Conservation (phyloP, 495 filamentous ascomycete genomes). For the Hypoxylon trugodes region DNA sequence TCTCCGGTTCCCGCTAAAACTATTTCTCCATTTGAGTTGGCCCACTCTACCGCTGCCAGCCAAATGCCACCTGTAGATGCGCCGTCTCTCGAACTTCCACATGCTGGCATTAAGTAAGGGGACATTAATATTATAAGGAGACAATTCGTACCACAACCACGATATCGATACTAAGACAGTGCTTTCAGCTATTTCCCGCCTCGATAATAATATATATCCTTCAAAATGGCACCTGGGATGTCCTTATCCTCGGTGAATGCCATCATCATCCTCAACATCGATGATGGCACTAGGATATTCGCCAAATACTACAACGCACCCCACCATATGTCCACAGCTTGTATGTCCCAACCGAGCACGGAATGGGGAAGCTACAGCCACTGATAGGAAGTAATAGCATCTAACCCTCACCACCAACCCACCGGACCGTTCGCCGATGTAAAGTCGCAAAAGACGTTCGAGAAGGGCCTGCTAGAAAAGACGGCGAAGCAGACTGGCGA, state of each 20-base stretch:
- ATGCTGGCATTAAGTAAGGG: not conserved
- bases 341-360: conserved; percentile 33
- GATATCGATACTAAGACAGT: conserved; percentile 8
- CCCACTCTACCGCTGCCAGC: too few relatives aligned
- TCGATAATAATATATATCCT: conserved; percentile 6
- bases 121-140: conserved; percentile 19
- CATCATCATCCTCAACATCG: conserved; percentile 86
- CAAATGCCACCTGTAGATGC: conserved; percentile 41
- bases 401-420: conserved; percentile 37
- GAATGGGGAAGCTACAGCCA: not conserved
- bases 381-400: conserved; percentile 28
- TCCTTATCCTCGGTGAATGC: conserved; percentile 93
- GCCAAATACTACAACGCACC: conserved; percentile 94
- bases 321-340: conserved; percentile 70
- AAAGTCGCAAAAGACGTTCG: conserved; percentile 93
- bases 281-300: conserved; percentile 90
- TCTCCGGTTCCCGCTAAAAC: conserved; percentile 33
- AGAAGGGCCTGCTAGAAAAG: conserved; percentile 95
- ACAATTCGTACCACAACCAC: conserved; percentile 9
- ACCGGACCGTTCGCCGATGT: conserved; percentile 84
- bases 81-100: conserved; percentile 24
- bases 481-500: conserved; percentile 94
- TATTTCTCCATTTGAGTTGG: conserved; percentile 28
- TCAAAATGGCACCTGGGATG: conserved; percentile 64
- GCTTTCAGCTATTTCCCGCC: not conserved